These are phyloP conservation scores for Mycena epipterygia DNA, from an alignment of 768 basidiomycete genomes.

Conservation along the genomic window DNA sequence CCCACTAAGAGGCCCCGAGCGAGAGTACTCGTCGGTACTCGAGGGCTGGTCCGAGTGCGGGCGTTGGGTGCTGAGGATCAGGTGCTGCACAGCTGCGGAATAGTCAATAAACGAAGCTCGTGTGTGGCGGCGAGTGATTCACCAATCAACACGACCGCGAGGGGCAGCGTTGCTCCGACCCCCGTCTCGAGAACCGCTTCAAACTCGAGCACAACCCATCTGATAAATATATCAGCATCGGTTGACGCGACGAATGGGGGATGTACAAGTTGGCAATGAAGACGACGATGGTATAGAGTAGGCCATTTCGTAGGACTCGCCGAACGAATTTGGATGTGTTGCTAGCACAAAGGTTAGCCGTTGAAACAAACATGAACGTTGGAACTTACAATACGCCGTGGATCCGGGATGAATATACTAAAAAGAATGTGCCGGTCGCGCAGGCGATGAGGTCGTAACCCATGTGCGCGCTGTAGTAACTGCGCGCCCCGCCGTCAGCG, in stretches of 20 bases:
- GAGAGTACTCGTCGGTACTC: conserved; percentile 25
- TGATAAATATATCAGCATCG: neutral
- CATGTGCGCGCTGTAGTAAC: conserved; percentile 33
- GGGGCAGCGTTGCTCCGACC: conserved; percentile 27
- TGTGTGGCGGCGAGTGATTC: neutral
- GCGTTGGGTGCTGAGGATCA: conserved; percentile 32
- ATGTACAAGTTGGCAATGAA: conserved; percentile 30
- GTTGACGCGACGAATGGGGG: too few species aligned
- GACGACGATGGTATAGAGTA: conserved; percentile 21
- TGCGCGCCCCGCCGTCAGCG: conserved; percentile 1
- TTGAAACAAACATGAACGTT: neutral
- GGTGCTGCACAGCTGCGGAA: conserved; percentile 28
- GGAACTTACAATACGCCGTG: conserved; percentile 27
- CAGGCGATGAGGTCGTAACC: conserved; percentile 28
- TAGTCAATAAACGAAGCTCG: neutral
- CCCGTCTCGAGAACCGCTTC: conserved; percentile 18
- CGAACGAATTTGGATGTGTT: conserved; percentile 29
- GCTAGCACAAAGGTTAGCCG: neutral
- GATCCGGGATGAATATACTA: conserved; percentile 22
- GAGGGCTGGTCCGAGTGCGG: conserved; percentile 11
- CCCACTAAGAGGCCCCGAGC: conserved; percentile 8
- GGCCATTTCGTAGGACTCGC: conserved; percentile 22
- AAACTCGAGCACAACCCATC: conserved; percentile 36
- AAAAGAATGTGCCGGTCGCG: conserved; percentile 23
- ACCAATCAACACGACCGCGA: conserved; percentile 31